Evolutionary conservation across 2,329 filamentous ascomycete genomes (phyloP).

Genomic region (Cladosporium oxysporum): DNA sequence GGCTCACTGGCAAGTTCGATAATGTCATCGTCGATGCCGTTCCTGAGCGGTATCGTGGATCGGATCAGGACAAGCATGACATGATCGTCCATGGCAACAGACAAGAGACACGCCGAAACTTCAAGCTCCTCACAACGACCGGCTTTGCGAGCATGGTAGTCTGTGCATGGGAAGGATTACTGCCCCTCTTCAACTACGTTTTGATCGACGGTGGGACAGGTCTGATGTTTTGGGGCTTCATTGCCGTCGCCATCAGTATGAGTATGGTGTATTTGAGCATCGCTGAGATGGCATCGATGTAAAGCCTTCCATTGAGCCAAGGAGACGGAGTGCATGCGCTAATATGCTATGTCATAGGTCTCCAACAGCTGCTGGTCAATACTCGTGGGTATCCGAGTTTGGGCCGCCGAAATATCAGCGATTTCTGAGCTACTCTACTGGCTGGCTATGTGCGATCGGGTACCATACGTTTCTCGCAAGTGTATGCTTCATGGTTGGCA

Average conservation of each 20-base stretch:
- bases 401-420: slow-evolving; percentile 45
- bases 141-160: slow-evolving; percentile 30
- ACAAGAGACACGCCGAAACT: slow-evolving; percentile 19
- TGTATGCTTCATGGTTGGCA: slow-evolving; percentile 39
- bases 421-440: slow-evolving; percentile 49
- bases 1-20: neutral
- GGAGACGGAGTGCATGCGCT: neutral
- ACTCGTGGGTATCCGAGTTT: slow-evolving; percentile 44
- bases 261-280: slow-evolving; percentile 30
- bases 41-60: slow-evolving; percentile 17
- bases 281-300: slow-evolving; percentile 38
- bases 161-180: slow-evolving; percentile 9
- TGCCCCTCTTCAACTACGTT: slow-evolving; percentile 9
- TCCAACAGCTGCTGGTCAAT: slow-evolving; percentile 34
- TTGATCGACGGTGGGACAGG: slow-evolving; percentile 30
- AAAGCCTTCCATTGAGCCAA: neutral
- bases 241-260: slow-evolving; percentile 31
- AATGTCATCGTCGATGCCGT: slow-evolving; percentile 6
- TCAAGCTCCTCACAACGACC: slow-evolving; percentile 21
- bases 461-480: neutral
- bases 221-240: slow-evolving; percentile 39
- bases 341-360: neutral
- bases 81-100: slow-evolving; percentile 19
- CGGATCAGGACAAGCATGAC: slow-evolving; percentile 15
- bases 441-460: slow-evolving; percentile 40